Conservation (phyloP, 2,329 filamentous ascomycete species). For the Penicillium sp. region DNA sequence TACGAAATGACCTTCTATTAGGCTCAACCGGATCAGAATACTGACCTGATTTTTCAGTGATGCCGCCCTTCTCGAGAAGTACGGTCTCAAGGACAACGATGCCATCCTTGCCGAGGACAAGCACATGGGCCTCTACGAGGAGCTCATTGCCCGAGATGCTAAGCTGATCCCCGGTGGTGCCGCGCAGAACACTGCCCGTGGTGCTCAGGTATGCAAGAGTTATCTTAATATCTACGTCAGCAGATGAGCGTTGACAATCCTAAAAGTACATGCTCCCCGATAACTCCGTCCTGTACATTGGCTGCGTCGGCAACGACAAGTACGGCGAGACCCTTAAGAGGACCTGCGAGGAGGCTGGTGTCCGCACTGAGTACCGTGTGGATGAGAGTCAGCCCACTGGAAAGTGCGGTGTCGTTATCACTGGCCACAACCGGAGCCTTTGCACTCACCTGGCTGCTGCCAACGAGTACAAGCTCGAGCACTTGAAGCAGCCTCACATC, state of each 20-base stretch:
- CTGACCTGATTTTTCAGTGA: constrained; percentile 53
- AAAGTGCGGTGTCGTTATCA: constrained; percentile 94
- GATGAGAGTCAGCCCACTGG: constrained; percentile 82
- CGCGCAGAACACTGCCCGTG: constrained; percentile 94
- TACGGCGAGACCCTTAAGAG: constrained; percentile 85
- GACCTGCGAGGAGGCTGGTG: constrained; percentile 80
- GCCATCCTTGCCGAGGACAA: constrained; percentile 93
- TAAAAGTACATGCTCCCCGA: constrained; percentile 78
- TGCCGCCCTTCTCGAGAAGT: constrained; percentile 83
- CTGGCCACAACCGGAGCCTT: constrained; percentile 90
- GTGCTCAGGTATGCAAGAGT: constrained; percentile 63
- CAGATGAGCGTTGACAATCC: constrained; percentile 14
- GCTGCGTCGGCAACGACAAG: constrained; percentile 92
- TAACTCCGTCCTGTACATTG: constrained; percentile 89
- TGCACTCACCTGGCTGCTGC: constrained; percentile 93
- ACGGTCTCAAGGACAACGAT: constrained; percentile 91
- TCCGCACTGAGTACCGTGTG: constrained; percentile 91
- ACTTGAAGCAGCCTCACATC: constrained; percentile 85
- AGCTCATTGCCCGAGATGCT: constrained; percentile 85
- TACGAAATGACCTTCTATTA: constrained; percentile 37
- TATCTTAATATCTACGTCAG: too few species aligned
- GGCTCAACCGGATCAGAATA: constrained; percentile 3
- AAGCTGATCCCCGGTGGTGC: constrained; percentile 95
- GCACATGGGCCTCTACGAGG: constrained; percentile 87
- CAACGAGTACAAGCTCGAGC: constrained; percentile 94